These are phyloP conservation scores for Rehmannia glutinosa DNA, from an alignment of 257 asterid genomes.

Conservation along the genomic window DNA sequence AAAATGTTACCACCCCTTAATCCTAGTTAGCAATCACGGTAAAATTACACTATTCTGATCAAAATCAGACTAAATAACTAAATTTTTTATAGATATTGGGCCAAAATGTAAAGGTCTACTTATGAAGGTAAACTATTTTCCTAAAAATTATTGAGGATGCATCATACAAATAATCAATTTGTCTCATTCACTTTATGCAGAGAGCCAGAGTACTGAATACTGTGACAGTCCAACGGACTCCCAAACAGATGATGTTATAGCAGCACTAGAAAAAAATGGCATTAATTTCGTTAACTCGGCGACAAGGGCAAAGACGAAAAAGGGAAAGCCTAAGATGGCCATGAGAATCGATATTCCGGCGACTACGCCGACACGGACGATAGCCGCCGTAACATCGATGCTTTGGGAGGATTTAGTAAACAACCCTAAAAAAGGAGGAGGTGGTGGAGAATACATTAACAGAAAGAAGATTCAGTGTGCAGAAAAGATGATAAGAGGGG, in stretches of 20 bases:
- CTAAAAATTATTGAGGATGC: not conserved
- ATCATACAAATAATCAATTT: not conserved
- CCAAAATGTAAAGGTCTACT: no score
- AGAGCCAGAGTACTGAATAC: constrained; percentile 39
- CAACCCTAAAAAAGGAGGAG: constrained; percentile 56
- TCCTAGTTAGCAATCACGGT: no score
- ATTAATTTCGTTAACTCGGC: constrained; percentile 56
- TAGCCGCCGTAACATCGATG: constrained; percentile 73
- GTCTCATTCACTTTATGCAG: constrained; percentile 26
- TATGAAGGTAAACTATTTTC: no score
- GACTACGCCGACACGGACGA: constrained; percentile 73
- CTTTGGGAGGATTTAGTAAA: constrained; percentile 79
- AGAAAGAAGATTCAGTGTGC: constrained; percentile 78
- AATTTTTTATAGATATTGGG: no score
- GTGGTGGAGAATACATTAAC: constrained; percentile 50
- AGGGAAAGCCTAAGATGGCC: constrained; percentile 56
- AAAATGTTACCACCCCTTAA: no score
- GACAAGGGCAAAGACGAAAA: constrained; percentile 38
- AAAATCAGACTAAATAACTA: no score
- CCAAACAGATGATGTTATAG: constrained; percentile 51
- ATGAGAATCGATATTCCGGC: constrained; percentile 83
- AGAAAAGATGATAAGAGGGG: constrained; percentile 91
- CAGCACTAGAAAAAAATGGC: constrained; percentile 68
- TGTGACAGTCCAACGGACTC: constrained; percentile 38
- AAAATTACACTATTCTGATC: no score